A percentile compares a stretch with the other conserved stretches of the same genome.
These are phyloP conservation scores for Hanseniaspora uvarum DNA, from an alignment of 1,139 yeast species.

Conservation along the genomic window DNA sequence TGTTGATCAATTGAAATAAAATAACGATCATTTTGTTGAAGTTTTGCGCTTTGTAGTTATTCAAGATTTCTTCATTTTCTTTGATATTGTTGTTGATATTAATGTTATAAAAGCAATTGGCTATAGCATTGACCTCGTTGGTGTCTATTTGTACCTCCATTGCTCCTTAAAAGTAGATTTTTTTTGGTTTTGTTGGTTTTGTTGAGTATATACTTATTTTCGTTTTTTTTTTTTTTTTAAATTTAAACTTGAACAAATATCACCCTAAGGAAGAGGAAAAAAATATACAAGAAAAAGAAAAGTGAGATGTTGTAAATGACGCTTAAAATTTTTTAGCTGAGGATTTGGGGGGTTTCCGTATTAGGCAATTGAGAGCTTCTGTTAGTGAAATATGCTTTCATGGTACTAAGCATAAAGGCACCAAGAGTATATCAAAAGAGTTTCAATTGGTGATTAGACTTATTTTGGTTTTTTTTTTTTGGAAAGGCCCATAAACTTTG, in stretches of 20 bases:
- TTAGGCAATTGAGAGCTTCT: neutral
- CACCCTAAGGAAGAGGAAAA: neutral
- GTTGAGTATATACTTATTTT: too few relatives aligned
- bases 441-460: too few relatives aligned
- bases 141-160: conserved; percentile 7
- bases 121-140: conserved; percentile 12
- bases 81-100: conserved; percentile 13
- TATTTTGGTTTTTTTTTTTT: too few relatives aligned
- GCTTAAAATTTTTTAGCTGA: neutral
- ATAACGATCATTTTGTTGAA: conserved; percentile 10
- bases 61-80: conserved; percentile 4
- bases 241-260: neutral
- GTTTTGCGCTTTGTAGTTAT: conserved; percentile 1
- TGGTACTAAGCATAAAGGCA: neutral
- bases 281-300: neutral
- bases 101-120: conserved; percentile 14
- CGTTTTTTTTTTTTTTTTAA: too few relatives aligned
- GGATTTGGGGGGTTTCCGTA: neutral
- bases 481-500: too few relatives aligned
- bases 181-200: neutral
- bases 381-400: neutral
- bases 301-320: neutral
- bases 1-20: conserved; percentile 9
- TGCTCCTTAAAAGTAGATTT: too few relatives aligned
- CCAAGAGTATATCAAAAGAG: too few relatives aligned